These are phyloP conservation scores for Sonneratia caseolaris DNA, from an alignment of 345 rosid species.

Conservation along the genomic window DNA sequence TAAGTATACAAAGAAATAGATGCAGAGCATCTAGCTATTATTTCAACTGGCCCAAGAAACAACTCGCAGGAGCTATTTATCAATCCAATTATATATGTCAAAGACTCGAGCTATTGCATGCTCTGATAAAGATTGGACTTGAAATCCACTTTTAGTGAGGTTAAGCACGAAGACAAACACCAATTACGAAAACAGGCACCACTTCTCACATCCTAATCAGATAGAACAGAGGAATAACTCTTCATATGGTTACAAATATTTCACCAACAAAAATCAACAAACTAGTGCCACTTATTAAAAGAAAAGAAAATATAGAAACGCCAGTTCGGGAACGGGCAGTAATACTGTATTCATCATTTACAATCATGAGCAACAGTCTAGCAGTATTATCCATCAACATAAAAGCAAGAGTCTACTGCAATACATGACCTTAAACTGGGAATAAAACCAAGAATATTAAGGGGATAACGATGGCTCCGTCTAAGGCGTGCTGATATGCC, in stretches of 20 bases:
- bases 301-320: not conserved
- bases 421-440: not conserved
- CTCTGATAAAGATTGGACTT: not conserved
- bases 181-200: too few relatives aligned
- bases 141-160: not conserved
- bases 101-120: not conserved
- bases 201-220: too few relatives aligned
- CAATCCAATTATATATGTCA: not conserved
- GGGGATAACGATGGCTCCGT: not conserved
- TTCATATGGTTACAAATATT: not conserved
- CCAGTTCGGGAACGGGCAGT: too few relatives aligned
- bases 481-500: not conserved
- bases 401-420: not conserved
- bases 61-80: too few relatives aligned
- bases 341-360: not conserved
- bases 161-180: not conserved
- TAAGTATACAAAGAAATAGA: too few relatives aligned
- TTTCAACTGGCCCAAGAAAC: too few relatives aligned
- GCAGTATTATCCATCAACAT: not conserved
- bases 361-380: not conserved
- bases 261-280: not conserved
- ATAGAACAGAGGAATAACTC: not conserved
- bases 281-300: not conserved
- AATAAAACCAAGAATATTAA: not conserved
- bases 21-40: too few relatives aligned